phyloP scores from a whole-genome alignment of 257 asterid genomes.

The Solanum sitiens region DNA sequence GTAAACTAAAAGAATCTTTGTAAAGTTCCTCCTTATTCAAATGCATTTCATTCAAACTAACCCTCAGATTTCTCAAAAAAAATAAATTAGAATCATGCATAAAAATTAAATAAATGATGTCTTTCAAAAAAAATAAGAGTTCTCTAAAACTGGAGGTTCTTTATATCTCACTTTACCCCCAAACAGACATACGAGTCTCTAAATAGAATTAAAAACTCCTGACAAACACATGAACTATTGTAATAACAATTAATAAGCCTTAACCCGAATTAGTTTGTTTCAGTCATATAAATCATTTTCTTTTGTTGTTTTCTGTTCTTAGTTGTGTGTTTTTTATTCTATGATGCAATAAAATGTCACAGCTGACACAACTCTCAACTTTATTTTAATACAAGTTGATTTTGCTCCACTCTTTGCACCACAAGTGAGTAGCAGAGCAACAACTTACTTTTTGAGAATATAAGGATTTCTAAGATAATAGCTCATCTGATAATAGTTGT shows the following conservation, averaged over 20 bases:
- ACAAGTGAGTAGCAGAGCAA: background rate
- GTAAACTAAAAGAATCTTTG: background rate
- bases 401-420: background rate
- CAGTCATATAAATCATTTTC: background rate
- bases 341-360: background rate
- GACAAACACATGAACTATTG: background rate
- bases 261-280: background rate
- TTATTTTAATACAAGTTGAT: background rate
- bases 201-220: background rate
- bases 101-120: background rate
- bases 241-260: background rate
- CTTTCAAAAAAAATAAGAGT: background rate
- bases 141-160: background rate
- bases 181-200: background rate
- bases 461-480: background rate
- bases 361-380: background rate
- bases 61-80: background rate
- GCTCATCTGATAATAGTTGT: background rate
- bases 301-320: background rate
- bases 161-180: background rate
- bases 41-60: background rate
- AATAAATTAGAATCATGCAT: background rate
- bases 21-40: background rate
- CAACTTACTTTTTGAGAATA: background rate
- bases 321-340: background rate